phyloP scores from a whole-genome alignment of 306 rosid genomes.

The Pterocarpus macrocarpus region DNA sequence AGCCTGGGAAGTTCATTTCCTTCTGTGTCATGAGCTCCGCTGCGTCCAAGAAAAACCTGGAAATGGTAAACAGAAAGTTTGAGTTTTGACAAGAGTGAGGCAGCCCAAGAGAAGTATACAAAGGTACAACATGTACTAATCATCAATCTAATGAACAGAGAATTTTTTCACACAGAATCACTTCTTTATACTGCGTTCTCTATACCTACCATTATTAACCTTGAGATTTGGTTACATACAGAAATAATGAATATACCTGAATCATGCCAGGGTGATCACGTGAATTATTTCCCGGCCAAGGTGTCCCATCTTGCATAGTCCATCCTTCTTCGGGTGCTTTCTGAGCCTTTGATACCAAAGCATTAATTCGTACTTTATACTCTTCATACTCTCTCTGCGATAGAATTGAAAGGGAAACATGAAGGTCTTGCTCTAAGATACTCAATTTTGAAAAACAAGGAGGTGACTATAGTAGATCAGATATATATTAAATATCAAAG shows the following conservation, averaged over 20 bases:
- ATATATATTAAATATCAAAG: constrained; percentile 18
- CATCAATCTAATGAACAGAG: constrained; percentile 8
- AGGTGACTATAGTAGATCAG: constrained; percentile 11
- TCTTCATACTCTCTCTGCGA: constrained; percentile 94
- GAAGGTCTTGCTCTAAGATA: constrained; percentile 29
- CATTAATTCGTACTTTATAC: constrained; percentile 90
- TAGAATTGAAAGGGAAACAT: constrained; percentile 22
- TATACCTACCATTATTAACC: constrained; percentile 1
- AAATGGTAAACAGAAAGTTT: constrained; percentile 2
- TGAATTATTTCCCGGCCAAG: constrained; percentile 98
- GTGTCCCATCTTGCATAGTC: constrained; percentile 96
- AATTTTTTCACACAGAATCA: constrained; percentile 3
- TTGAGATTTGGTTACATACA: constrained; percentile 22
- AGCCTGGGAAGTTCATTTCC: constrained; percentile 93
- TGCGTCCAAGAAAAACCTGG: constrained; percentile 93
- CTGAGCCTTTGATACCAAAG: constrained; percentile 94
- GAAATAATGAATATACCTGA: constrained; percentile 68
- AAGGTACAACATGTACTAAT: neutral
- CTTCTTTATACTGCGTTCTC: constrained; percentile 8
- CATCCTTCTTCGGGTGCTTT: constrained; percentile 98
- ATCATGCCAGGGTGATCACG: constrained; percentile 99
- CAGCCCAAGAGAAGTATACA: constrained; percentile 23
- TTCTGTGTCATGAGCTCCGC: constrained; percentile 81
- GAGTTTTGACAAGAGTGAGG: neutral
- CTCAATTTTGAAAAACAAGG: constrained; percentile 8